phyloP scores from a whole-genome alignment of 108 stramenopile species.

The Cyclostephanos tholiformis region DNA sequence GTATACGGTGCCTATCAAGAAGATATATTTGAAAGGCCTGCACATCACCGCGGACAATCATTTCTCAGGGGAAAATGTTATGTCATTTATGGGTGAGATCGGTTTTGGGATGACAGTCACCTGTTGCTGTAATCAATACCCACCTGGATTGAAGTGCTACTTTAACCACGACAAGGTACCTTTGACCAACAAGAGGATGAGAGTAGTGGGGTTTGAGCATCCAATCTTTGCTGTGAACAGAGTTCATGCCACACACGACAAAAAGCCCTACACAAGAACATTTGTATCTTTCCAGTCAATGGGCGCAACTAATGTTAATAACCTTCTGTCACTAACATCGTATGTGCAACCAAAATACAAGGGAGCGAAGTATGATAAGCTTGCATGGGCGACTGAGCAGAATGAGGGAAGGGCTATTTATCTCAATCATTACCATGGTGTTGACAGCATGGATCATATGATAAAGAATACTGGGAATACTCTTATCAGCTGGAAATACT shows the following conservation, averaged over 20 bases:
- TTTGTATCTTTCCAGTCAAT: constrained; percentile 6
- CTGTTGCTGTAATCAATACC: constrained; percentile 7
- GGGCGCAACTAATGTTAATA: not conserved
- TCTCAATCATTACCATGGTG: not conserved
- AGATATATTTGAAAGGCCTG: not conserved
- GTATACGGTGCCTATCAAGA: constrained; percentile 8
- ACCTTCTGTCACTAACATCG: not conserved
- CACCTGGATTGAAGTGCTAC: too few species aligned
- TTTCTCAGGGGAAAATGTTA: constrained; percentile 14
- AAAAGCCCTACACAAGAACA: not conserved
- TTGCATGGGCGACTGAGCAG: not conserved
- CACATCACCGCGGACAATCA: constrained; percentile 28
- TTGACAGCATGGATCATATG: constrained; percentile 2
- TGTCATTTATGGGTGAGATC: too few species aligned
- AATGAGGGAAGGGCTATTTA: constrained; percentile 2
- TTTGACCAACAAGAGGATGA: not conserved
- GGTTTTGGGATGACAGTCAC: constrained; percentile 22
- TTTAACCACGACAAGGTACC: not conserved
- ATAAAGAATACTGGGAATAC: not conserved
- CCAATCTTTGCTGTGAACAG: constrained; percentile 9
- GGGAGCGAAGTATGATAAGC: not conserved
- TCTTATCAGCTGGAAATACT: too few species aligned
- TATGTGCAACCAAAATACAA: not conserved
- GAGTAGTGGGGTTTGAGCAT: constrained; percentile 2
- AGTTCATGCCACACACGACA: not conserved